Evolutionary conservation across 441 rosid species (phyloP), one percentile per base, ranked within the genome.

Genomic region (Aleurites moluccanus): DNA sequence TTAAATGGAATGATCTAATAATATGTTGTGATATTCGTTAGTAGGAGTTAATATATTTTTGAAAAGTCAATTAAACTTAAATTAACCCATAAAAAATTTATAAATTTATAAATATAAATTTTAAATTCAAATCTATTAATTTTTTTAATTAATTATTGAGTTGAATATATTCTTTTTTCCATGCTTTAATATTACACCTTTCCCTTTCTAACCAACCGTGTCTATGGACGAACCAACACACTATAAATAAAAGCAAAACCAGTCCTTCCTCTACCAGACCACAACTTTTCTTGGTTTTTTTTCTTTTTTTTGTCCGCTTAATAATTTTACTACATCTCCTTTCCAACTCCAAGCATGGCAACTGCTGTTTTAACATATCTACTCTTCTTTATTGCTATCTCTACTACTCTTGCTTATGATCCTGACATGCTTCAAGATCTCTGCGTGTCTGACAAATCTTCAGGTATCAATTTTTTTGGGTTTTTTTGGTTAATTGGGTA

Each of bases 401-500:
- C 69, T n/a, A 33, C 74, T 49, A 52, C 75, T 49, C 27, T 81
- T 14, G 90, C 91, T 49, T 84, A 78, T 53, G 97, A 92, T 73
- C 92, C 96, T 18, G 97, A 94, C 80, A 64, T 75, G 57, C 97
- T 91, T 73, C 98, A 92, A 79, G 99, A 94, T 81, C 75, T 91
- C 30, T 91, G 98, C 69, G 98, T 92, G 1, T 94, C 94, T 38
- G 75, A 82, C 59, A 74, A 73, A 49, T 56, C 87, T 66, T 82
- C 97, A 78, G 97, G 98, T 90, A 75, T 21, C 3, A 6, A 1
- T 7, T 56, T 56, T 7, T 23, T 68, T 25, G 18, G 21, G 14
- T 45, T 49, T 49, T 18, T n/a, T 38, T 38, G 40, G 40, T 38
- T 6, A 5, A 38, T 38, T 38, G n/a, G n/a, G n/a, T n/a, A n/a